phyloP scores from a whole-genome alignment of 768 basidiomycete species.

The Tylopilus subfusipes region DNA sequence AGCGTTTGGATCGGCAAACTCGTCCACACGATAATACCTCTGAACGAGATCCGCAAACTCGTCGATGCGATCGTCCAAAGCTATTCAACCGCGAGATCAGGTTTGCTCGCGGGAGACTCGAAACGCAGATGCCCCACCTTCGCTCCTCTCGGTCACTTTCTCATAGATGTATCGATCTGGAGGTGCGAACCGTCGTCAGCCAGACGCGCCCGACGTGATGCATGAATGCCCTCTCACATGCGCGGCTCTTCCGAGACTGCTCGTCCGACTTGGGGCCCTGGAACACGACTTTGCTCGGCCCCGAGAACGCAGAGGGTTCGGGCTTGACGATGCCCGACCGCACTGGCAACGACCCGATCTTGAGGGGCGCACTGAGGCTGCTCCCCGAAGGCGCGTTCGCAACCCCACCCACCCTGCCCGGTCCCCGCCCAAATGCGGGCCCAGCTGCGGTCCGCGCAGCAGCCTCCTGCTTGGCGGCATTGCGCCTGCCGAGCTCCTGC shows the following conservation, averaged over 20 bases:
- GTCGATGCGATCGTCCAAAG: conserved; percentile 83
- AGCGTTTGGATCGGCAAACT: conserved; percentile 74
- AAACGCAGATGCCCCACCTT: conserved; percentile 46
- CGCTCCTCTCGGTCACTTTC: conserved; percentile 78
- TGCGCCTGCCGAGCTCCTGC: conserved; percentile 32
- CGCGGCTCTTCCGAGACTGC: conserved; percentile 40
- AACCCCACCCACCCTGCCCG: conserved; percentile 1
- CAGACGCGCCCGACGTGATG: background rate
- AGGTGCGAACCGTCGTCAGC: background rate
- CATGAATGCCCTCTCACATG: conserved; percentile 47
- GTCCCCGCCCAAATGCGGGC: conserved; percentile 9
- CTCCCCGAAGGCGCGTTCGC: background rate
- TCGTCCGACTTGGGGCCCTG: conserved; percentile 30
- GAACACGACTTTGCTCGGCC: conserved; percentile 30
- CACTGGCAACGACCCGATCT: conserved; percentile 3
- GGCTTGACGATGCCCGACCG: conserved; percentile 15
- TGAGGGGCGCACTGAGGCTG: conserved; percentile 17
- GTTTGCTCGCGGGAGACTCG: background rate
- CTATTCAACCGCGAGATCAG: conserved; percentile 36
- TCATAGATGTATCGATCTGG: conserved; percentile 94
- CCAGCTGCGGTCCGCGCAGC: conserved; percentile 23
- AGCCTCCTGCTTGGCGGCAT: conserved; percentile 32
- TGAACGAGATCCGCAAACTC: conserved; percentile 74
- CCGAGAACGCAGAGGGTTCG: conserved; percentile 17
- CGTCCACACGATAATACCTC: conserved; percentile 63